Evolutionary conservation across 331 rosid genomes (phyloP).

Genomic region (Erythrophleum ivorense): DNA sequence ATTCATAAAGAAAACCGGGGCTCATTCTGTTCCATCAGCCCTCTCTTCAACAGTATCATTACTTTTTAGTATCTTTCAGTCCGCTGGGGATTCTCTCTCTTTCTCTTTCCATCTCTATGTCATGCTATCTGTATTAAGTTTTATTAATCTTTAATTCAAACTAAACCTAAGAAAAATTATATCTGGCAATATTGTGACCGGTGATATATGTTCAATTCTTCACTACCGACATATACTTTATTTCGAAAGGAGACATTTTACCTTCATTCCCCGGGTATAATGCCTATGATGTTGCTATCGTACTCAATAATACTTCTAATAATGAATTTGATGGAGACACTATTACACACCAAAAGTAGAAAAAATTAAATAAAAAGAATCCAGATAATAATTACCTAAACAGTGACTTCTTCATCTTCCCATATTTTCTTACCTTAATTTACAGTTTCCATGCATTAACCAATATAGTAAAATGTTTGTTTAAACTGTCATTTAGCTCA

Average conservation of each 20-base stretch:
- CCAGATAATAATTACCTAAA: neutral
- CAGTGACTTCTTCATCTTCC: neutral
- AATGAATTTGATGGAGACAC: constrained; percentile 33
- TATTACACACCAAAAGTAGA: constrained; percentile 9
- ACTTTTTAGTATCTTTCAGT: constrained; percentile 30
- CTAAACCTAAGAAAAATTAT: constrained; percentile 1
- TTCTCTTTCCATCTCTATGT: neutral
- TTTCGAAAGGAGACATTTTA: constrained; percentile 48
- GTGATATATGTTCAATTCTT: neutral
- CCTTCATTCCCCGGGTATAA: constrained; percentile 48
- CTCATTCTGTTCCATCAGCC: constrained; percentile 48
- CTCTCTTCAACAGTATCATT: constrained; percentile 22
- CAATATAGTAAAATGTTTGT: neutral
- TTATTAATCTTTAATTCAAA: constrained; percentile 8
- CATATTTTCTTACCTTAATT: neutral
- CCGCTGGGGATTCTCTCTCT: constrained; percentile 40
- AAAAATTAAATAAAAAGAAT: neutral
- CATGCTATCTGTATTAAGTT: neutral
- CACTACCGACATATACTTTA: constrained; percentile 41
- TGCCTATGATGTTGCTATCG: constrained; percentile 49
- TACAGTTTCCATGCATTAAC: neutral
- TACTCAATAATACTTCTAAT: constrained; percentile 37
- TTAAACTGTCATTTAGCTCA: neutral
- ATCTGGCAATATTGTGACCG: neutral
- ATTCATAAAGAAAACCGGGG: constrained; percentile 29